Evolutionary conservation across 164 flowering plant species (phyloP), one percentile per base, ranked within the genome.

Genomic region (Vitis riparia): DNA sequence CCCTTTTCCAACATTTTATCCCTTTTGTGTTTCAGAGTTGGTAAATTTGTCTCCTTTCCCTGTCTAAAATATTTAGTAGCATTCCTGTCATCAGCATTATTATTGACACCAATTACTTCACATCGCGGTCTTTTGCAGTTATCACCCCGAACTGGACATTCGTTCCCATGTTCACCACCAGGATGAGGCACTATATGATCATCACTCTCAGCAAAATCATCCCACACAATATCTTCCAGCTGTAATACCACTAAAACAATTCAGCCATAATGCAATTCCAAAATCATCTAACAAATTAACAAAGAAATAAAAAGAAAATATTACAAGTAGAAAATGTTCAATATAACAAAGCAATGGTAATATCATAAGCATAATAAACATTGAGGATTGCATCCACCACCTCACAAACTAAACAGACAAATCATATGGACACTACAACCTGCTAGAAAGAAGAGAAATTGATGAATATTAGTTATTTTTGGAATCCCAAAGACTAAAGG

Each of bases 111-210:
- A 71, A 49, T 68, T 70, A 68, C 73, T 71, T 80, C 87, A 78
- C 27, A 61, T 49, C 75, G 64, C 58, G 77, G 84, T 80, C 83
- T 91, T 76, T 84, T 87, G 47, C 63, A 65, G 55, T 74, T 78
- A 71, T 75, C 82, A 73, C 59, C 66, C 65, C 66, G 65, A 64
- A 55, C 27, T 63, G 66, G 13, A 65, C 66, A 59, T 51, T 59
- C 76, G 60, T 63, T 61, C 27, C 27, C 59, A 57, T 23, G 65
- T 67, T 62, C 72, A 55, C 59, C 51, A 69, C 53, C 56, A 73
- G 84, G 83, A 68, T 80, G 84, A 71, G 92, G 94, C 56, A 93
- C 98, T 73, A 89, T 86, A 83, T 87, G 93, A 73, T 91, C 94
- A 68, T 81, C 92, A 77, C 74, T 82, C 52, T 59, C 87, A 68